phyloP scores from a whole-genome alignment of 2,329 filamentous ascomycete species.

The Aureobasidium uvarum region DNA sequence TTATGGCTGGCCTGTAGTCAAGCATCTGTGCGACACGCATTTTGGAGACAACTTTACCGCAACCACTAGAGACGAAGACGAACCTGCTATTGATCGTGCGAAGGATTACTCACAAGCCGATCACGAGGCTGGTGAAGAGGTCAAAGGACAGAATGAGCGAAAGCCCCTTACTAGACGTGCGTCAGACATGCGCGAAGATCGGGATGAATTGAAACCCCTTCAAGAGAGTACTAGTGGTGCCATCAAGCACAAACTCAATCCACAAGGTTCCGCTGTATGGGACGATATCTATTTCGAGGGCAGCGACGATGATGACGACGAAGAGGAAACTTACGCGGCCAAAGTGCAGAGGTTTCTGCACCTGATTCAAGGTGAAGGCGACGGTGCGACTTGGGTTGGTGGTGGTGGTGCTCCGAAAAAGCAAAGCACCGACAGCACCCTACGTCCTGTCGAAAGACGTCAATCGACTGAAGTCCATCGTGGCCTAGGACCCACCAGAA shows the following conservation, averaged over 20 bases:
- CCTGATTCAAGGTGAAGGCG: background rate
- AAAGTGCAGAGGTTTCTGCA: constrained; percentile 9
- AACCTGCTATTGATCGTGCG: constrained; percentile 67
- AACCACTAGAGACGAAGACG: constrained; percentile 64
- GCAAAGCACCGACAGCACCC: background rate
- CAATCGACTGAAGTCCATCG: background rate
- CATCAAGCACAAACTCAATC: constrained; percentile 32
- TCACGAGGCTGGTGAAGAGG: constrained; percentile 62
- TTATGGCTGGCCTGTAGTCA: constrained; percentile 94
- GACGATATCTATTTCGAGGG: constrained; percentile 51
- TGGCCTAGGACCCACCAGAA: constrained; percentile 28
- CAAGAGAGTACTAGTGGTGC: constrained; percentile 33
- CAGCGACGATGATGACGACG: constrained; percentile 47
- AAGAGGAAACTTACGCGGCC: constrained; percentile 43
- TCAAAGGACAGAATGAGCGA: constrained; percentile 47
- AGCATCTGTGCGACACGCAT: constrained; percentile 92
- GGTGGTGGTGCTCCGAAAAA: background rate
- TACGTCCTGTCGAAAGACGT: constrained; percentile 35
- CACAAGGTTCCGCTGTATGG: constrained; percentile 48
- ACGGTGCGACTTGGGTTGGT: constrained; percentile 15
- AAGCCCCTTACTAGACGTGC: constrained; percentile 44
- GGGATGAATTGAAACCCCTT: constrained; percentile 42
- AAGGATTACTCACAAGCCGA: constrained; percentile 46
- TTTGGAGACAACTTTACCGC: constrained; percentile 74
- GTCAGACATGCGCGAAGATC: constrained; percentile 51